Percentiles rank a stretch among this genome's conserved stretches.
phyloP scores from a whole-genome alignment of 495 filamentous ascomycete species.

The Barbatosphaeria neglecta region DNA sequence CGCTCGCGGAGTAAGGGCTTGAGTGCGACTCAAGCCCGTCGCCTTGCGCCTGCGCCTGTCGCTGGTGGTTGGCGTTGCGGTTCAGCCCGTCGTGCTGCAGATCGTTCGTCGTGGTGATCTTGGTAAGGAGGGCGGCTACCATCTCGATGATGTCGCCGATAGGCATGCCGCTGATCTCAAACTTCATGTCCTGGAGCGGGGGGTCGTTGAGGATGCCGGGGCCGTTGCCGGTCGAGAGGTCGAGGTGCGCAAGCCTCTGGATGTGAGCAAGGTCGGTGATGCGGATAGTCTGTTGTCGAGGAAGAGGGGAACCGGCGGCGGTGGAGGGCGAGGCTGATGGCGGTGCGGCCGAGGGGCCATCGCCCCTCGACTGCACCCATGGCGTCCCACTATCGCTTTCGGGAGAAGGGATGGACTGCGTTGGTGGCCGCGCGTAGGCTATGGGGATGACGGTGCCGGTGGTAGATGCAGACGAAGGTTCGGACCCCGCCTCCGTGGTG shows the following conservation, averaged over 20 bases:
- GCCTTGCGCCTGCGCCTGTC: conserved; percentile 29
- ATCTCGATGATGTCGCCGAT: conserved; percentile 98
- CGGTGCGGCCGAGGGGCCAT: conserved; percentile 6
- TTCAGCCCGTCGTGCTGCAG: conserved; percentile 65
- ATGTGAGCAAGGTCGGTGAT: conserved; percentile 82
- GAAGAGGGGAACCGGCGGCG: conserved; percentile 7
- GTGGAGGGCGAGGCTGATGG: conserved; percentile 8
- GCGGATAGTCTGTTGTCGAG: conserved; percentile 44
- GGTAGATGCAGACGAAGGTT: conserved; percentile 25
- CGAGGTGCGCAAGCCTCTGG: conserved; percentile 72
- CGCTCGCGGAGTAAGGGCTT: conserved; percentile 72
- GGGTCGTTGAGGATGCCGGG: conserved; percentile 37
- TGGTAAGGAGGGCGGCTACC: conserved; percentile 95
- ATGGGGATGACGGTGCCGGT: conserved; percentile 20
- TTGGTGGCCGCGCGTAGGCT: conserved; percentile 6
- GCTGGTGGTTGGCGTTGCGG: conserved; percentile 34
- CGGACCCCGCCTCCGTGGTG: conserved; percentile 11
- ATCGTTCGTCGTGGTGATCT: conserved; percentile 97
- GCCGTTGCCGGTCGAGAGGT: conserved; percentile 38
- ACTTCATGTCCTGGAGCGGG: conserved; percentile 47
- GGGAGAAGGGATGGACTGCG: conserved; percentile 46
- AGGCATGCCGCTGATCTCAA: conserved; percentile 97
- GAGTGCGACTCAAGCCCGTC: conserved; percentile 44
- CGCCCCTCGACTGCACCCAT: conserved; percentile 7
- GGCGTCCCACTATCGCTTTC: conserved; percentile 32